Conservation (phyloP, 2,329 filamentous ascomycete species). For the Zarea fungicola region DNA sequence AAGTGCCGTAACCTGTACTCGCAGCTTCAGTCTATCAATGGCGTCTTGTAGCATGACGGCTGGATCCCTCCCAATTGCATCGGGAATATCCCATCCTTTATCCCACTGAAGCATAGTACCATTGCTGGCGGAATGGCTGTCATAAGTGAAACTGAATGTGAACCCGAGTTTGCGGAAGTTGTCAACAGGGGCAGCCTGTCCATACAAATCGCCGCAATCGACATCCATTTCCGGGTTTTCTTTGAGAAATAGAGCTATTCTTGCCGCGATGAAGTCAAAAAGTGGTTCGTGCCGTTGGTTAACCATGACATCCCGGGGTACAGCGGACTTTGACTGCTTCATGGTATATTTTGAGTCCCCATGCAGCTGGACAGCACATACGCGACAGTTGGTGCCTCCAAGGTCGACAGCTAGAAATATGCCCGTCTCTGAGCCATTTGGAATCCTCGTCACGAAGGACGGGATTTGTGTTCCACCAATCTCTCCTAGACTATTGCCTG, state of each 20-base stretch:
- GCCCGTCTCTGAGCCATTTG: constrained; percentile 71
- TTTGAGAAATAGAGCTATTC: constrained; percentile 62
- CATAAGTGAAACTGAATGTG: constrained; percentile 64
- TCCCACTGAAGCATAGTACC: constrained; percentile 73
- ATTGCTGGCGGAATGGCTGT: constrained; percentile 62
- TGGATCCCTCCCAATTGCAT: constrained; percentile 70
- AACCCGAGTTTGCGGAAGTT: constrained; percentile 33
- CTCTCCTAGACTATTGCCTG: constrained; percentile 47
- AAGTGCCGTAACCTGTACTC: constrained; percentile 66
- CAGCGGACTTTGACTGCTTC: constrained; percentile 47
- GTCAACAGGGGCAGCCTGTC: constrained; percentile 44
- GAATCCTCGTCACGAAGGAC: constrained; percentile 70
- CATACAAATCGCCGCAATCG: constrained; percentile 38
- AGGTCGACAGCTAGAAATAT: constrained; percentile 29
- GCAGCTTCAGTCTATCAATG: constrained; percentile 63
- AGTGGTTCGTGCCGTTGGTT: constrained; percentile 46
- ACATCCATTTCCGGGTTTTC: not conserved
- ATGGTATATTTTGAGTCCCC: constrained; percentile 65
- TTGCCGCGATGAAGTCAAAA: constrained; percentile 68
- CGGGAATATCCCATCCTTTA: constrained; percentile 74
- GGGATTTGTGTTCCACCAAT: constrained; percentile 69
- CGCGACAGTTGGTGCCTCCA: constrained; percentile 30
- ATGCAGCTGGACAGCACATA: constrained; percentile 34
- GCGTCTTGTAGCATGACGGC: constrained; percentile 67
- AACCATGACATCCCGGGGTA: constrained; percentile 20